Evolutionary conservation across 1,139 yeast species (phyloP).

Genomic region (Yamadazyma triangularis): DNA sequence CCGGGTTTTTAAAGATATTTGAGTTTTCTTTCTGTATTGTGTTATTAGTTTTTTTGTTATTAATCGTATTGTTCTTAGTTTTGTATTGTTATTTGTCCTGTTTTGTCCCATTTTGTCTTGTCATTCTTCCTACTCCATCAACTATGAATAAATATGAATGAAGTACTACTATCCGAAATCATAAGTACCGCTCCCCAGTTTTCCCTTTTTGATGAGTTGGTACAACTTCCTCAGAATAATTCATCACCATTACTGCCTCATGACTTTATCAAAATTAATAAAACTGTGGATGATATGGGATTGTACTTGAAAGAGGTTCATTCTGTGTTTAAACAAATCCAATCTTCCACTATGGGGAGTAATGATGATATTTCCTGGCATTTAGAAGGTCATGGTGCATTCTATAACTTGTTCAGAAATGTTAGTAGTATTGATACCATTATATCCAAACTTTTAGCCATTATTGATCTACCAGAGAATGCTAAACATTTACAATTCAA

Average conservation of each 20-base stretch:
- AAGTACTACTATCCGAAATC: conserved; percentile 10
- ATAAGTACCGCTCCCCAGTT: conserved; percentile 19
- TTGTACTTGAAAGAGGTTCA: conserved; percentile 21
- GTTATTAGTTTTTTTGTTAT: too few relatives aligned
- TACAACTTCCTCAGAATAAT: conserved; percentile 18
- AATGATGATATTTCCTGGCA: conserved; percentile 37
- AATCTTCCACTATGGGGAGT: conserved; percentile 3
- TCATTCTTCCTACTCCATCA: too few relatives aligned
- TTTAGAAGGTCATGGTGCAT: conserved; percentile 41
- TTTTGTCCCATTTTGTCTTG: too few relatives aligned
- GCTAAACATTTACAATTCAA: conserved; percentile 11
- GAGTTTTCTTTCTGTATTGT: too few relatives aligned
- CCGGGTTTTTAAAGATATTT: too few relatives aligned
- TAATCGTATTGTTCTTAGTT: too few relatives aligned
- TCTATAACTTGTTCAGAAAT: conserved; percentile 32
- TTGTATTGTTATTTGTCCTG: too few relatives aligned
- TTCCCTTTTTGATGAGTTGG: conserved; percentile 30
- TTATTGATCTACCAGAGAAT: conserved; percentile 22
- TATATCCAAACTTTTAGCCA: conserved; percentile 34
- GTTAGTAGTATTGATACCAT: conserved; percentile 45
- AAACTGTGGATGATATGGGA: conserved; percentile 28
- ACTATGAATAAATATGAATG: conserved; percentile 1
- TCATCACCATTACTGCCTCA: conserved; percentile 20
- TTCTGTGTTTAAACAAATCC: conserved; percentile 13
- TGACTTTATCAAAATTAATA: conserved; percentile 28